Evolutionary conservation across 208 protist genomes (phyloP).

Genomic region (Porcisia hertigi): DNA sequence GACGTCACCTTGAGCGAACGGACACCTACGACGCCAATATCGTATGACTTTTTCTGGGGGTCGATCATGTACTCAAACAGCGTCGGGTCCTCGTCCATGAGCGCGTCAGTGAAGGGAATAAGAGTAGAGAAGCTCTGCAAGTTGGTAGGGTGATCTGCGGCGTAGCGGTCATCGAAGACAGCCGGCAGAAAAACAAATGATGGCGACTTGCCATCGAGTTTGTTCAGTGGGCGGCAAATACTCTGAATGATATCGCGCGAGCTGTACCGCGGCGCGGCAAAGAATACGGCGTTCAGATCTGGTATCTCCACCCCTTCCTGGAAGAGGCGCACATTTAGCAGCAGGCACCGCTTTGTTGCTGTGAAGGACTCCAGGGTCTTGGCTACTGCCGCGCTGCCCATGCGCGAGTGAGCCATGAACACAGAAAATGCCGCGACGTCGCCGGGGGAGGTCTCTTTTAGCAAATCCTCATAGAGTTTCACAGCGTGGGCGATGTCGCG

Average conservation of each 20-base stretch:
- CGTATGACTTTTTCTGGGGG: slow-evolving; percentile 71
- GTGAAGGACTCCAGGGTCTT: slow-evolving; percentile 50
- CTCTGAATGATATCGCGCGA: slow-evolving; percentile 85
- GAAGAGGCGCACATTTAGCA: slow-evolving; percentile 81
- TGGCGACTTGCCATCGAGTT: slow-evolving; percentile 49
- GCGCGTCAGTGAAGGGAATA: slow-evolving; percentile 77
- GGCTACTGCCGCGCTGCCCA: slow-evolving; percentile 44
- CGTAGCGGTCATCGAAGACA: slow-evolving; percentile 42
- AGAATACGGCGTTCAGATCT: slow-evolving; percentile 83
- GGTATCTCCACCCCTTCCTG: slow-evolving; percentile 80
- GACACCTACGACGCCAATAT: slow-evolving; percentile 70
- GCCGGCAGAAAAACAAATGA: slow-evolving; percentile 79
- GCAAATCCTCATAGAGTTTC: slow-evolving; percentile 37
- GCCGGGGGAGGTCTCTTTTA: slow-evolving; percentile 20
- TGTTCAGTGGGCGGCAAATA: slow-evolving; percentile 78
- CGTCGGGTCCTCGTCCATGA: slow-evolving; percentile 83
- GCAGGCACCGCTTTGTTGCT: slow-evolving; percentile 35
- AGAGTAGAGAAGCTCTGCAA: slow-evolving; percentile 72
- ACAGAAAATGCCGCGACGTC: slow-evolving; percentile 56
- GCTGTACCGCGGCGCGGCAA: slow-evolving; percentile 75
- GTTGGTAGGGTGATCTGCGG: slow-evolving; percentile 67
- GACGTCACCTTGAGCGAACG: slow-evolving; percentile 62
- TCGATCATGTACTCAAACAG: slow-evolving; percentile 86
- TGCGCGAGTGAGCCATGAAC: slow-evolving; percentile 69
- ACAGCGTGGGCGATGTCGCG: slow-evolving; percentile 61